These are phyloP conservation scores for Jatropha podagrica DNA, from an alignment of 441 rosid species.

Conservation along the genomic window DNA sequence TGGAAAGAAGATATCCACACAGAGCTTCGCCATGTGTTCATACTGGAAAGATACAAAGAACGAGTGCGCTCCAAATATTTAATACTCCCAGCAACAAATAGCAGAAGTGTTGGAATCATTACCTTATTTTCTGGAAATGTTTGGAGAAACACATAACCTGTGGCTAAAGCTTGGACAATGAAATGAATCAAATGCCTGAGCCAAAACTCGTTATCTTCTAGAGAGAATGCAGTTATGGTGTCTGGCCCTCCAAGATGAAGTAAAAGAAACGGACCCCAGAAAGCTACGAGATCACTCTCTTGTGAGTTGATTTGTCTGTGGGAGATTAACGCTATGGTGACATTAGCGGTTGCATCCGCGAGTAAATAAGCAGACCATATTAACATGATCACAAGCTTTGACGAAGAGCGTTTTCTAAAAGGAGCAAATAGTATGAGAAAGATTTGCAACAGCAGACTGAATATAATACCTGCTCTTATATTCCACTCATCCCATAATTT, in stretches of 20 bases:
- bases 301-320: neutral
- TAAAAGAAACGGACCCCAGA: neutral
- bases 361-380: conserved; percentile 17
- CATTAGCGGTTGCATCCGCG: conserved; percentile 17
- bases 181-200: conserved; percentile 1
- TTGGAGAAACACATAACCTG: conserved; percentile 37
- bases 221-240: conserved; percentile 1
- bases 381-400: neutral
- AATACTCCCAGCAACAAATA: conserved; percentile 45
- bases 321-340: conserved; percentile 19
- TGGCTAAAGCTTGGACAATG: neutral
- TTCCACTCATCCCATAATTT: conserved; percentile 21
- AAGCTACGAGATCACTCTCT: conserved; percentile 30
- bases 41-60: conserved; percentile 53
- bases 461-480: conserved; percentile 17
- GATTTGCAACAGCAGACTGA: conserved; percentile 16
- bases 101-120: conserved; percentile 33
- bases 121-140: conserved; percentile 32
- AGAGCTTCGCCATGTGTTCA: conserved; percentile 43
- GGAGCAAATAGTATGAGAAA: conserved; percentile 13
- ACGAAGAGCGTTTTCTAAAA: conserved; percentile 2
- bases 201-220: conserved; percentile 13
- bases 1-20: conserved; percentile 29
- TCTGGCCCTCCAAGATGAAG: conserved; percentile 15
- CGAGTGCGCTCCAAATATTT: conserved; percentile 55